A percentile compares a stretch with the other conserved stretches of the same genome.
Conservation (phyloP, 164 flowering plant genomes). For the Piper longum region DNA sequence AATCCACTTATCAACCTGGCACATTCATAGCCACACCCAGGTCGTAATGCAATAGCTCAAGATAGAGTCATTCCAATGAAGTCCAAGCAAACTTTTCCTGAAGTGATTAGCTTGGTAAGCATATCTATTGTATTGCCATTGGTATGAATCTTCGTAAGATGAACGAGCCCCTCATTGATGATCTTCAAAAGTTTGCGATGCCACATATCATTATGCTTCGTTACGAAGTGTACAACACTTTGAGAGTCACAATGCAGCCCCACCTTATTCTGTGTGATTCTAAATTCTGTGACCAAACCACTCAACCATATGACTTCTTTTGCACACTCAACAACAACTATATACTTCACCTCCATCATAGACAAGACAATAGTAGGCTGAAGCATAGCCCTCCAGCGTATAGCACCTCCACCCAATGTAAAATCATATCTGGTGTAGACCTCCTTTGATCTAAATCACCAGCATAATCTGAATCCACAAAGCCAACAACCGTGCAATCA, state of each 20-base stretch:
- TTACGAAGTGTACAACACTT: neutral
- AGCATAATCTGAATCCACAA: slow-evolving; percentile 3
- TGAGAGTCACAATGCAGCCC: neutral
- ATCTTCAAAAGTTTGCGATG: neutral
- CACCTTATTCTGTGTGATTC: neutral
- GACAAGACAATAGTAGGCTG: neutral
- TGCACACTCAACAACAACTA: neutral
- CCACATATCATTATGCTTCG: slow-evolving; percentile 2
- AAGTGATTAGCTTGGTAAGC: no score
- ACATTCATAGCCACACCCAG: no score
- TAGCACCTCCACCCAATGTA: neutral
- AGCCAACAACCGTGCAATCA: neutral
- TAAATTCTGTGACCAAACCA: neutral
- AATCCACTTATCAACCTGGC: no score
- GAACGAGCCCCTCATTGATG: neutral
- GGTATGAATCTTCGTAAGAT: neutral
- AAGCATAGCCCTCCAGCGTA: slow-evolving; percentile 2
- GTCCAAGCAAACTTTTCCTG: no score
- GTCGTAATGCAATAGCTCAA: no score
- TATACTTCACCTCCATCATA: no score
- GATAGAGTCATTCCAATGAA: no score
- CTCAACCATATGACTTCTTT: slow-evolving; percentile 1
- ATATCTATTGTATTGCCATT: neutral
- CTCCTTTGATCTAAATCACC: slow-evolving; percentile 1
- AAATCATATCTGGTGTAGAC: neutral